Base-by-base conservation (phyloP, 208 protist genomes). In the Crithidia expoeki region DNA sequence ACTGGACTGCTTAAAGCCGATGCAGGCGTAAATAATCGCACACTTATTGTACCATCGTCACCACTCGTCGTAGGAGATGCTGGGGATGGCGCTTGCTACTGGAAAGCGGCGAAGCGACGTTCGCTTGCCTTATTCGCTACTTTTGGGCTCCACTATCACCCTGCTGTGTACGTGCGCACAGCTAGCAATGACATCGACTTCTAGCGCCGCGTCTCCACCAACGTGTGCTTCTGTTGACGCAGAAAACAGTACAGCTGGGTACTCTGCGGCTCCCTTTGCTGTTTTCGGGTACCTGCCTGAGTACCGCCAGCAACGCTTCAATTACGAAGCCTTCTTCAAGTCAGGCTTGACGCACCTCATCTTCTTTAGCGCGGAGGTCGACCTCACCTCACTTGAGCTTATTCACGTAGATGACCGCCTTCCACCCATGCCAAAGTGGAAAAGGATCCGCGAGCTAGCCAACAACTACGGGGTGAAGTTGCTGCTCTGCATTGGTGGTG, bases 281-380 rank as follows among this genome's bases (percentile, higher is more conserved):
- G 81, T 93, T 33, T 88, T 94, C 38, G 85, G 81, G 12, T 94
- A 92, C 58, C 71, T 94, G 32, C 88, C 88, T 42, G 85, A 92
- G 63, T 92, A 89, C 76, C 82, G 88, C 10, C 76, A 77, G 59
- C 30, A 33, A 0, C 49, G 65, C 25, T 89, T 91, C 58, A 49
- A 77, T 40, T 88, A 87, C 64, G 80, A 84, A 57, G 63, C 66
- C 5, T 50, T 80, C 42, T 88, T 93, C 56, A 21, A 40, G 12
- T 53, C 74, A 9, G 84, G 85, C 33, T 72, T 92, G 25, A 94
- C 83, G 4, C 88, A 94, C 59, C 72, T 94, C 36, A 90, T 92
- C 38, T 89, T 92, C 49, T 94, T 92, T 69, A 88, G 84, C 50
- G 53, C 88, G 2, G 85, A 90, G 74, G 72, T 90, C 9, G 76